These are phyloP conservation scores for Rosellinia necatrix DNA, from an alignment of 2,329 filamentous ascomycete species.

Conservation along the genomic window DNA sequence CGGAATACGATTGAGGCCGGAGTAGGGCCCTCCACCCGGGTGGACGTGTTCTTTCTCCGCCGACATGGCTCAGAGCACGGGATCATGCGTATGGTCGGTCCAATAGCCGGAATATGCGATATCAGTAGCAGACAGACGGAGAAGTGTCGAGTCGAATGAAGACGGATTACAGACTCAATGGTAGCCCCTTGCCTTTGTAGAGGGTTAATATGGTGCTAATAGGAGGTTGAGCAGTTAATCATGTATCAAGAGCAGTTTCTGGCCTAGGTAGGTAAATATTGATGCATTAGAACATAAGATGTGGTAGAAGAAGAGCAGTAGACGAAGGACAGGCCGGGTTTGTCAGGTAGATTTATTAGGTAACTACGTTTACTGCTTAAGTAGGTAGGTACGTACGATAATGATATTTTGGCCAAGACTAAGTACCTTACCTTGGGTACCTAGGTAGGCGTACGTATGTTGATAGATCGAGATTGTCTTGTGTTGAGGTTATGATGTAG, in stretches of 20 bases:
- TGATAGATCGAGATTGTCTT: too few species aligned
- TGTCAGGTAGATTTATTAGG: constrained; percentile 12
- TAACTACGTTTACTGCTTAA: too few species aligned
- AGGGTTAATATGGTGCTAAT: too few species aligned
- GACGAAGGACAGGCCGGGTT: background rate
- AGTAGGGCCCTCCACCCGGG: constrained; percentile 65
- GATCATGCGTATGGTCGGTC: background rate
- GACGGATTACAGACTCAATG: background rate
- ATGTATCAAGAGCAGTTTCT: too few species aligned
- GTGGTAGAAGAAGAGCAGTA: background rate
- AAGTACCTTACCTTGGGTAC: too few species aligned
- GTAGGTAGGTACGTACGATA: too few species aligned
- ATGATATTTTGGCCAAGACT: background rate
- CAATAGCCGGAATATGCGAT: background rate
- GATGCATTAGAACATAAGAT: background rate
- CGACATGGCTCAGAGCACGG: constrained; percentile 30
- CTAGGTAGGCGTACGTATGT: too few species aligned
- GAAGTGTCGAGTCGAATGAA: background rate
- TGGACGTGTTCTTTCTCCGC: constrained; percentile 35
- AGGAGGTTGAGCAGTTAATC: too few species aligned
- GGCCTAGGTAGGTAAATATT: too few species aligned
- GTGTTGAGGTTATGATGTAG: constrained; percentile 24
- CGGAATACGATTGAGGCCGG: constrained; percentile 80
- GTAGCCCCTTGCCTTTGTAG: too few species aligned
- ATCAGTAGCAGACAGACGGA: background rate